Base-by-base conservation (phyloP, 163 green algal genomes). In the Chlorella variabilis region DNA sequence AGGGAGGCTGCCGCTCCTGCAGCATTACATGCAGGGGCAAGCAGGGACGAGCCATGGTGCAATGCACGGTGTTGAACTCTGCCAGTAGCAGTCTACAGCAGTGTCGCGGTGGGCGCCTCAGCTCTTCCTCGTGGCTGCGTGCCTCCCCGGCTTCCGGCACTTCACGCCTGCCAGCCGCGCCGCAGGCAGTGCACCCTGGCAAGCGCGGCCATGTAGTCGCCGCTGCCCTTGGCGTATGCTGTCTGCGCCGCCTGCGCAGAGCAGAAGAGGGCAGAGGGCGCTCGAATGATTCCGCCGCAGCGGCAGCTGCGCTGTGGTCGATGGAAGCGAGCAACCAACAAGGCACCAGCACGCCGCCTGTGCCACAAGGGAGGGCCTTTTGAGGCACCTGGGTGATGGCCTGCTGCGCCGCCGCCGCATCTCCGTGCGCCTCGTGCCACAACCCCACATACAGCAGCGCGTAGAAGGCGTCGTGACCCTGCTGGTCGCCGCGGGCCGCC, bases 401-500 rank as follows among this genome's bases (percentile, higher is more conserved):
- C 51, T 71, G 62, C 76, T 84, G n/a, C 29, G 84, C 77, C 38
- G 33, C 63, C 27, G 42, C 85, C 63, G 78, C 61, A 36, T 88
- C 34, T 15, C 85, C 78, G 27, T 89, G 62, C 0, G 87, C 85
- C 75, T 92, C 89, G 54, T 91, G 71, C 42, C 69, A 93, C 42
- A 92, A 76, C 1, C 76, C 87, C 33, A 84, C 88, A 67, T 84
- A 90, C 31, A 83, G 86, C 59, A 74, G 36, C 7, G 87, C 71
- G 59, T 96, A 96, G 58, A 96, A 96, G 5, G 76, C 76, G 56
- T 91, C 91, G n/a, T 94, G 84, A 3, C 84, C 86, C 41, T 79
- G 78, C 17, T 69, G 76, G 49, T 88, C 80, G 49, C 48, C 34
- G 15, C 63, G 62, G 17, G 83, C 85, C 17, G 48, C 80, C 29